Evolutionary conservation across 1,284 basidiomycete genomes (phyloP), one percentile per base, ranked within the genome.

Genomic region (Ustilago xerochloae): DNA sequence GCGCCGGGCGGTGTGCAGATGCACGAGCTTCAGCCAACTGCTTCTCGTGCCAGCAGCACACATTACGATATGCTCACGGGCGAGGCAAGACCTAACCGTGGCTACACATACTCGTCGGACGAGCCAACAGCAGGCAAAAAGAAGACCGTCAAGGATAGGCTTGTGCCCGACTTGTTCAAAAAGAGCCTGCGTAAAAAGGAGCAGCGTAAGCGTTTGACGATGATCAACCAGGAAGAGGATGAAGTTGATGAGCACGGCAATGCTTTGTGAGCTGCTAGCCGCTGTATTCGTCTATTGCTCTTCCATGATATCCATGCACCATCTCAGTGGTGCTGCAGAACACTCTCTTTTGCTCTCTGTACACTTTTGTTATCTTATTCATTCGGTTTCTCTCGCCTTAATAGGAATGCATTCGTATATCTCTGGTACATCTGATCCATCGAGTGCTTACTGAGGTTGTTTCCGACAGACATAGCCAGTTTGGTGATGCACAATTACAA

Each of bases 51-150:
- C 55, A 77, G 75, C 75, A 81, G 79, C 46, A 79, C 78, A n/a
- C 84, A 84, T 43, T 81, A 85, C 73, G 83, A 85, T 64, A 85
- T 85, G 84, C 69, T 80, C 30, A 85, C 85, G 1, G 85, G 85
- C 50, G 41, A 59, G 39, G 50, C 66, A 32, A 52, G 78, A 15
- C 60, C 75, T 1, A 80, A 83, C 9, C 71, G 81, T 6, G 84
- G 84, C 3, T 84, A 78, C 50, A 82, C 81, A 1, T 85, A 81
- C 63, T 82, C 80, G 12, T 79, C 84, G 16, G 84, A 85, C 62
- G 75, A 70, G 38, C 54, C 63, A 6, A 47, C 41, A 20, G 24
- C 45, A n/a, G 56, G 45, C 28, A 73, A 63, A 63, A 70, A 49
- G 61, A 71, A 63, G 58, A 71, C 51, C 15, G 60, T 78, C 48